Conservation (phyloP, 768 basidiomycete species). For the Xerocomellus chrysenteron region DNA sequence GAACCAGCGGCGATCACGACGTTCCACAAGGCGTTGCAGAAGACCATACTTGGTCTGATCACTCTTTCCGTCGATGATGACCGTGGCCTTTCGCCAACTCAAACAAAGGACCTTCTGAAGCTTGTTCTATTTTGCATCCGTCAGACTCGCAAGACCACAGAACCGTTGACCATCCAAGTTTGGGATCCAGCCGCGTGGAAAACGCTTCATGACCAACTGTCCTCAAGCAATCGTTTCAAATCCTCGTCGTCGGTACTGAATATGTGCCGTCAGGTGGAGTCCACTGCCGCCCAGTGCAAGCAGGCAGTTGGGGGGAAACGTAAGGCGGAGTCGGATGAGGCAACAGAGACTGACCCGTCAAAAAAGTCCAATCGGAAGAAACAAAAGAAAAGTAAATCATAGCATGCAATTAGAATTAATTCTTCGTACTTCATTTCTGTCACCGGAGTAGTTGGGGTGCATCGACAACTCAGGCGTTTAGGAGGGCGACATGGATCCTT, state of each 20-base stretch:
- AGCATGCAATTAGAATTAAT: conserved; percentile 2
- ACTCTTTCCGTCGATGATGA: conserved; percentile 49
- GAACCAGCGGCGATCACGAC: conserved; percentile 43
- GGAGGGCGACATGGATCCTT: neutral
- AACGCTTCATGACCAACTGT: conserved; percentile 45
- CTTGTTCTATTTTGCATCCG: conserved; percentile 63
- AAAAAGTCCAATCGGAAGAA: conserved; percentile 48
- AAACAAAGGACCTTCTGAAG: conserved; percentile 81
- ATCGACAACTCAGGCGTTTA: neutral
- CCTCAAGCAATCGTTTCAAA: conserved; percentile 57
- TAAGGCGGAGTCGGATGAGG: conserved; percentile 35
- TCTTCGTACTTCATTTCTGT: neutral
- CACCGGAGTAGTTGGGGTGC: neutral
- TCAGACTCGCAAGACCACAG: conserved; percentile 51
- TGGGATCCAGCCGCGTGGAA: conserved; percentile 69
- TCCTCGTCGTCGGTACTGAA: conserved; percentile 58
- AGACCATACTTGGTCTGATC: conserved; percentile 48
- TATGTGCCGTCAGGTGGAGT: conserved; percentile 63
- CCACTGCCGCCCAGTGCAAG: conserved; percentile 9
- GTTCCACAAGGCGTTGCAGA: conserved; percentile 47
- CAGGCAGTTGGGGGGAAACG: conserved; percentile 33
- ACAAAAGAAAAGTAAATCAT: conserved; percentile 39
- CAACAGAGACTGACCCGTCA: conserved; percentile 26
- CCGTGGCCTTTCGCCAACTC: conserved; percentile 50
- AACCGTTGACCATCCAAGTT: conserved; percentile 30